Conservation (phyloP, 176 grass and related monocot genomes). For the Musa schizocarpa region DNA sequence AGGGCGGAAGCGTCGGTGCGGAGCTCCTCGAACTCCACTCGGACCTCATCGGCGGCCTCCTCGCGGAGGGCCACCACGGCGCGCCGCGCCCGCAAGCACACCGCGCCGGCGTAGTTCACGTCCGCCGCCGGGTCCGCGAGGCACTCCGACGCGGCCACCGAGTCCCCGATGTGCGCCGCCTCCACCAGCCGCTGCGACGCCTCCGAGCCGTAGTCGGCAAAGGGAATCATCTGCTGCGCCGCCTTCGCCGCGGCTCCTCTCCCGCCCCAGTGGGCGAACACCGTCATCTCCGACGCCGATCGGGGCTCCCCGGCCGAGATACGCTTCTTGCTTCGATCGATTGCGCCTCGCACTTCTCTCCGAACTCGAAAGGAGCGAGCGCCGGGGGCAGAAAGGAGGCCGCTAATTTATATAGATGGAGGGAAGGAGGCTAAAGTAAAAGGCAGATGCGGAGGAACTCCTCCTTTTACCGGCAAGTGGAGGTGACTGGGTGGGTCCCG, state of each 20-base stretch:
- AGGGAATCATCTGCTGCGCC: slow-evolving; percentile 61
- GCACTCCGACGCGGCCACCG: slow-evolving; percentile 41
- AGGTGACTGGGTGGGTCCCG: no score
- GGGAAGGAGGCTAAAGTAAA: neutral
- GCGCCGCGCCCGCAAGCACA: slow-evolving; percentile 53
- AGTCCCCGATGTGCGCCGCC: slow-evolving; percentile 51
- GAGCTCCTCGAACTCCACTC: slow-evolving; percentile 63
- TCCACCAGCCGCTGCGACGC: slow-evolving; percentile 82
- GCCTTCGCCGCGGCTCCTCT: neutral
- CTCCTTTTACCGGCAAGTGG: no score
- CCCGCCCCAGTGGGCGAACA: slow-evolving; percentile 46
- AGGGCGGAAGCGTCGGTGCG: slow-evolving; percentile 85
- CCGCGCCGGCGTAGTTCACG: slow-evolving; percentile 86
- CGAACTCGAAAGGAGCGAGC: slow-evolving; percentile 59
- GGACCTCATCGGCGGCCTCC: slow-evolving; percentile 52
- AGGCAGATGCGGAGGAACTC: neutral
- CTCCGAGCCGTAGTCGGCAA: slow-evolving; percentile 29
- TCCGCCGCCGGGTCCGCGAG: slow-evolving; percentile 44
- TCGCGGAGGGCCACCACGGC: slow-evolving; percentile 54
- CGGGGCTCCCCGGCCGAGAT: slow-evolving; percentile 13
- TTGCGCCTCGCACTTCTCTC: neutral
- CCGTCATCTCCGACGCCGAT: slow-evolving; percentile 36
- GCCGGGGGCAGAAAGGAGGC: slow-evolving; percentile 27
- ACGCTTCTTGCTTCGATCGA: slow-evolving; percentile 2
- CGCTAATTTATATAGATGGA: slow-evolving; percentile 37